These are phyloP conservation scores for Polymyxa betae DNA, from an alignment of 208 protist genomes.

Conservation along the genomic window DNA sequence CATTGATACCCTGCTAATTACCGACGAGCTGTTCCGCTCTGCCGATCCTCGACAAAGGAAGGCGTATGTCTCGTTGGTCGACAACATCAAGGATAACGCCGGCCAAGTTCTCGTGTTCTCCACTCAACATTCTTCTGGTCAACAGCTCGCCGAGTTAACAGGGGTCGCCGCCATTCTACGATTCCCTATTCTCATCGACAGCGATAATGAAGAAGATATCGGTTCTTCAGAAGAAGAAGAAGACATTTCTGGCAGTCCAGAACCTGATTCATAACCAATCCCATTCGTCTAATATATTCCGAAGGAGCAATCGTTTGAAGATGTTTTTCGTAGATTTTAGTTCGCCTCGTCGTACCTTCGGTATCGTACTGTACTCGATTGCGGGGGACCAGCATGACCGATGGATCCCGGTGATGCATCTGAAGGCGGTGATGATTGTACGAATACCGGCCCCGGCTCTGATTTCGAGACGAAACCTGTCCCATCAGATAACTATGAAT, in stretches of 20 bases:
- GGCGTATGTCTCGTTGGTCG: constrained; percentile 39
- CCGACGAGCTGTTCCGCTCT: constrained; percentile 54
- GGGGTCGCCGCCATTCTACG: constrained; percentile 49
- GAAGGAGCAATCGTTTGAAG: too few species aligned
- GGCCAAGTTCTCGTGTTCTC: constrained; percentile 52
- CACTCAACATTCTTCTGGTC: constrained; percentile 45
- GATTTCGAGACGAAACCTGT: not conserved
- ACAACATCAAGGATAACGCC: not conserved
- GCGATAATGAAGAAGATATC: not conserved
- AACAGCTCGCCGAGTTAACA: constrained; percentile 50
- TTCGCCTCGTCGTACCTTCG: too few species aligned
- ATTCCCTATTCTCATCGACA: constrained; percentile 33
- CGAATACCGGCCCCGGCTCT: not conserved
- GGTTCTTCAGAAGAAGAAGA: not conserved
- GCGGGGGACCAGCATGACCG: too few species aligned
- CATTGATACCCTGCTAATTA: constrained; percentile 45
- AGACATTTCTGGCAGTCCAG: not conserved
- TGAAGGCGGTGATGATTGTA: not conserved
- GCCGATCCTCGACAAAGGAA: not conserved
- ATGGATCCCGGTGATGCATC: not conserved
- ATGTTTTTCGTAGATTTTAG: too few species aligned
- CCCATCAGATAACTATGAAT: not conserved
- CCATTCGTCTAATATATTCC: constrained; percentile 21
- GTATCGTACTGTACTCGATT: too few species aligned
- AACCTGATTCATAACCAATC: not conserved